Evolutionary conservation across 257 asterid species (phyloP), one percentile per base, ranked within the genome.

Genomic region (Solanum pimpinellifolium): DNA sequence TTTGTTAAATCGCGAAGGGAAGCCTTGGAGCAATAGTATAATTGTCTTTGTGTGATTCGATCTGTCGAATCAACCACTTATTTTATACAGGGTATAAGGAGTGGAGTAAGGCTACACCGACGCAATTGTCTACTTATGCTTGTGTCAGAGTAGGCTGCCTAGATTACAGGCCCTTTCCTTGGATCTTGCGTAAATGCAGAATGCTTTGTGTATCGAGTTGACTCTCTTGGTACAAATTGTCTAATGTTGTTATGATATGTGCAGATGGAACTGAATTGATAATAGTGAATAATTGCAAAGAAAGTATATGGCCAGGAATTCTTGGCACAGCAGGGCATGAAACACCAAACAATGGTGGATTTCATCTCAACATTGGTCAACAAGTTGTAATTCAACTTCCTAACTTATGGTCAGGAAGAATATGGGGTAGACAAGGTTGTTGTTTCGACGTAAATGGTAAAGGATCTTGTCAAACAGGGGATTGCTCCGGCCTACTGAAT

Each of bases 391-490:
- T 96, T 15, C 88, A 94, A 15, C 85, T 94, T 39, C 96, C 98
- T 3, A 46, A 90, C n/a, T 82, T 56, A 62, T 96, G 98, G 99
- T 96, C 99, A 25, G 99, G 98, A 16, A 86, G 99, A 33, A 83
- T 96, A 65, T 96, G 99, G 98, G 98, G 92, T 6, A 91, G 99
- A 37, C 92, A 87, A 10, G 98, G 98, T 85, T 95, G 99, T 91
- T 86, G 90, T 77, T 95, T 94, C 88, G 95, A 92, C 72, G 39
- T 68, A 35, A 6, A 87, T 2, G 96, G 98, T 2, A 83, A 39
- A 33, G 96, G 98, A n/a, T 66, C 95, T 0, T 96, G 99, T 89
- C 91, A 88, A 69, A 95, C 97, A 6, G 99, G 99, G 2, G 99
- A 94, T 89, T 96, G 99, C 87, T 87, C 86, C 41, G 97, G 97